Percentiles rank a stretch among this genome's conserved stretches.
phyloP scores from a whole-genome alignment of 176 grass and related monocot genomes.

The Triticum turgidum region DNA sequence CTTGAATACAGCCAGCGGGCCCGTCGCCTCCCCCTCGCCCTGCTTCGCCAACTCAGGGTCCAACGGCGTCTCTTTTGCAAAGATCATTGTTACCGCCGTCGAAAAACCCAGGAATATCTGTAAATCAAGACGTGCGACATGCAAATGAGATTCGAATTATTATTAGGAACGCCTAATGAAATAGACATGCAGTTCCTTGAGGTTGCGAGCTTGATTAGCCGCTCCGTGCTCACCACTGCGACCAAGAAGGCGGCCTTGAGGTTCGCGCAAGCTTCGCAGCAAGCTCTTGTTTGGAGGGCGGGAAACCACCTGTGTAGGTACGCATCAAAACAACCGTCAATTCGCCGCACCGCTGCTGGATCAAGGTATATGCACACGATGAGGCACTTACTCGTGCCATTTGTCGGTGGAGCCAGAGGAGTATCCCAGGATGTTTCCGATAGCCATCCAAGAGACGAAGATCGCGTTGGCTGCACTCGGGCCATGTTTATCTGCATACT shows the following conservation, averaged over 20 bases:
- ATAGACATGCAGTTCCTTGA: not conserved
- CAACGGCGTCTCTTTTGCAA: slow-evolving; percentile 62
- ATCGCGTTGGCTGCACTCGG: slow-evolving; percentile 71
- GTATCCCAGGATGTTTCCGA: slow-evolving; percentile 82
- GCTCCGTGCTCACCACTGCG: slow-evolving; percentile 48
- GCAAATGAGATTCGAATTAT: not conserved
- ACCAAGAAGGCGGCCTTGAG: slow-evolving; percentile 81
- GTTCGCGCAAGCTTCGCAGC: slow-evolving; percentile 78
- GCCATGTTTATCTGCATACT: slow-evolving; percentile 46
- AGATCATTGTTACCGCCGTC: slow-evolving; percentile 48
- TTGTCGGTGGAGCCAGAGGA: slow-evolving; percentile 63
- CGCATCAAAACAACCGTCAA: not conserved
- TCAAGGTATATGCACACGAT: not conserved
- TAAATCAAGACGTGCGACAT: not conserved
- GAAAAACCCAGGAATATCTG: slow-evolving; percentile 51
- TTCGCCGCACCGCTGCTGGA: too few relatives aligned
- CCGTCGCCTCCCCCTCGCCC: slow-evolving; percentile 15
- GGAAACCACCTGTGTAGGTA: slow-evolving; percentile 67
- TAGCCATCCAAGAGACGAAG: slow-evolving; percentile 87
- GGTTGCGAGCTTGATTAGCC: not conserved
- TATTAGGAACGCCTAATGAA: not conserved
- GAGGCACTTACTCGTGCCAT: slow-evolving; percentile 51
- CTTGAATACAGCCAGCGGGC: slow-evolving; percentile 41
- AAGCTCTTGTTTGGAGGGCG: slow-evolving; percentile 63
- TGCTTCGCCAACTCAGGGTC: not conserved